Percentiles rank a stretch among this genome's conserved stretches.
Conservation (phyloP, 805 yeast species). For the Candida krabiensis region DNA sequence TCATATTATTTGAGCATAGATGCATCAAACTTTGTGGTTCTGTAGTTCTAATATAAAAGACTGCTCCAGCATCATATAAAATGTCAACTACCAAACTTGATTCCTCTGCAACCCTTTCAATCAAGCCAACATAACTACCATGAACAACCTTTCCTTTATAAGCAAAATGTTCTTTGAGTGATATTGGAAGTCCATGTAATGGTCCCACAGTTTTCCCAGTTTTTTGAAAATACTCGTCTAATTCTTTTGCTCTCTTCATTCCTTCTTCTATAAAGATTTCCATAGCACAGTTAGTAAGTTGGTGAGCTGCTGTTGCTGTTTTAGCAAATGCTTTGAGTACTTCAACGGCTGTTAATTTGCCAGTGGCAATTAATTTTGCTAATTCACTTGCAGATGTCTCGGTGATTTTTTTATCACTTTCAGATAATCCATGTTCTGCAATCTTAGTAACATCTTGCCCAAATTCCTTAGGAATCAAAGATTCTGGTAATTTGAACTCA, state of each 20-base stretch:
- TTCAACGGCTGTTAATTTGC: slow-evolving; percentile 40
- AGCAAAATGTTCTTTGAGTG: slow-evolving; percentile 58
- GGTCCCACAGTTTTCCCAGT: slow-evolving; percentile 54
- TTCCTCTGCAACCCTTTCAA: slow-evolving; percentile 39
- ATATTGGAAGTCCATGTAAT: slow-evolving; percentile 63
- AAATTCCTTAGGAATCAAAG: slow-evolving; percentile 12
- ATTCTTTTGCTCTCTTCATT: slow-evolving; percentile 45
- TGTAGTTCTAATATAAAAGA: slow-evolving; percentile 55
- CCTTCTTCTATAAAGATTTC: slow-evolving; percentile 50
- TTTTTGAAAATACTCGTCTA: slow-evolving; percentile 48
- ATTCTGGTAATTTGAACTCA: slow-evolving; percentile 25
- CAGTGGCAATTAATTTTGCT: slow-evolving; percentile 35
- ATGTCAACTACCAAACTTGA: slow-evolving; percentile 42
- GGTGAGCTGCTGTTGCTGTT: slow-evolving; percentile 49
- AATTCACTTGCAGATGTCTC: slow-evolving; percentile 37
- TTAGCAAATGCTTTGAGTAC: slow-evolving; percentile 48
- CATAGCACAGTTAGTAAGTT: slow-evolving; percentile 49
- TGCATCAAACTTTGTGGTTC: slow-evolving; percentile 59
- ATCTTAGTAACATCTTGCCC: slow-evolving; percentile 29
- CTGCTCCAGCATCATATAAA: slow-evolving; percentile 52
- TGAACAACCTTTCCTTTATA: slow-evolving; percentile 53
- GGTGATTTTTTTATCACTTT: slow-evolving; percentile 42
- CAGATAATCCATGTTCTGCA: slow-evolving; percentile 34
- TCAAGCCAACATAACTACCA: slow-evolving; percentile 44
- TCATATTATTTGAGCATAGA: slow-evolving; percentile 53